Base-by-base conservation (phyloP, 306 rosid species). In the Dalbergia oliveri region DNA sequence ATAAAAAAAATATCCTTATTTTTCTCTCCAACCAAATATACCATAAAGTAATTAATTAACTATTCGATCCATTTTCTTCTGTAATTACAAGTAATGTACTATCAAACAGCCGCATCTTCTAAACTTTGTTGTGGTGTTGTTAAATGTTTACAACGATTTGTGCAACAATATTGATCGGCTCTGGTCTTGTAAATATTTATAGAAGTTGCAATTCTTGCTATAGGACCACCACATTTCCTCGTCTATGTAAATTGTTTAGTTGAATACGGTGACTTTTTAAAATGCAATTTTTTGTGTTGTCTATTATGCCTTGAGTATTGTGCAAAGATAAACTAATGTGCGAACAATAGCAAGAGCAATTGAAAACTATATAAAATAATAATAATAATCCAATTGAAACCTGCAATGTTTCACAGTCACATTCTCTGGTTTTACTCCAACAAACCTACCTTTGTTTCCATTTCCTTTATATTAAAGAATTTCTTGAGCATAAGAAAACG, bases 401-500 rank as follows among this genome's bases (percentile, higher is more conserved):
- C 19, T 41, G 66, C 26, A 49, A 11, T 16, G 18, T 47, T 75
- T 16, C 62, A 62, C 0, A 18, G 39, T 41, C 56, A 18, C 34
- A 3, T 65, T 64, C 26, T 63, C 31, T 4, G 4, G 35, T 31
- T 75, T 53, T 3, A 15, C 59, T 2, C n/a, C 13, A 19, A 14
- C 8, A 37, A 39, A 9, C 5, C 54, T 12, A 65, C 23, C 21
- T 34, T 50, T 59, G 3, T 59, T 59, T 59, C 6, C 1, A 16
- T 16, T 37, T 37, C 0, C 15, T 19, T 37, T 23, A 56, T 43
- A 37, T 53, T 23, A 19, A 50, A 61, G n/a, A 18, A 60, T 9
- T 57, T 58, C 9, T 76, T 76, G 12, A 21, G 72, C 43, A 9
- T 54, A 58, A 12, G 41, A 45, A 77, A 73, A 59, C 77, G 77